These are phyloP conservation scores for Rhizopus arrhizus DNA, from an alignment of 371 early-diverging fungal genomes.

Conservation along the genomic window DNA sequence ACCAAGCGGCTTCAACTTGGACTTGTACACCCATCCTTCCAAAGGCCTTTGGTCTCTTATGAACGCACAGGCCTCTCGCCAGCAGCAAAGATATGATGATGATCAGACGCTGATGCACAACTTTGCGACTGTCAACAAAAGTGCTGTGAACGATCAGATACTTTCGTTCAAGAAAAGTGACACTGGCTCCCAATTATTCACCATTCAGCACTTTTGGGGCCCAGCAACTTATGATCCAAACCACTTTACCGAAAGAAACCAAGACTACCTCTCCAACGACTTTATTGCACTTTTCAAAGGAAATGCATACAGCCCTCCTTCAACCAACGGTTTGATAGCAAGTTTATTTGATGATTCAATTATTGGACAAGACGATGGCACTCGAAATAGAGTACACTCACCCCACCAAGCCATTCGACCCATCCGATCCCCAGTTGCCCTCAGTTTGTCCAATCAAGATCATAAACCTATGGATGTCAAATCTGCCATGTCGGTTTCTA, in stretches of 20 bases:
- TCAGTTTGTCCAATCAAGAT: background rate
- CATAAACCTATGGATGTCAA: slow-evolving; percentile 18
- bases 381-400: slow-evolving; percentile 30
- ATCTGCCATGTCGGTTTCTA: slow-evolving; percentile 8
- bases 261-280: slow-evolving; percentile 74
- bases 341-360: slow-evolving; percentile 73
- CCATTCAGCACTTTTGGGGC: slow-evolving; percentile 80
- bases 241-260: slow-evolving; percentile 71
- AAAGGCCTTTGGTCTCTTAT: slow-evolving; percentile 61
- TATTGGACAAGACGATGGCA: slow-evolving; percentile 66
- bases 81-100: slow-evolving; percentile 36
- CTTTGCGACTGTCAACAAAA: slow-evolving; percentile 43
- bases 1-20: slow-evolving; percentile 35
- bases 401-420: slow-evolving; percentile 53
- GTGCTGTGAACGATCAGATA: slow-evolving; percentile 21
- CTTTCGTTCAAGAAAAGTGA: slow-evolving; percentile 45
- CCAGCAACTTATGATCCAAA: slow-evolving; percentile 73
- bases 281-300: slow-evolving; percentile 78
- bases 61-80: slow-evolving; percentile 49
- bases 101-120: slow-evolving; percentile 39
- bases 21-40: slow-evolving; percentile 47
- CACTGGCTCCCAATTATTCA: slow-evolving; percentile 55
- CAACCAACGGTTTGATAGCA: slow-evolving; percentile 77
- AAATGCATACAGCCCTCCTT: slow-evolving; percentile 45
- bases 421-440: slow-evolving; percentile 23